A percentile compares a stretch with the other conserved stretches of the same genome.
phyloP scores from a whole-genome alignment of 208 protist genomes.

The Acanthamoeba sp. region DNA sequence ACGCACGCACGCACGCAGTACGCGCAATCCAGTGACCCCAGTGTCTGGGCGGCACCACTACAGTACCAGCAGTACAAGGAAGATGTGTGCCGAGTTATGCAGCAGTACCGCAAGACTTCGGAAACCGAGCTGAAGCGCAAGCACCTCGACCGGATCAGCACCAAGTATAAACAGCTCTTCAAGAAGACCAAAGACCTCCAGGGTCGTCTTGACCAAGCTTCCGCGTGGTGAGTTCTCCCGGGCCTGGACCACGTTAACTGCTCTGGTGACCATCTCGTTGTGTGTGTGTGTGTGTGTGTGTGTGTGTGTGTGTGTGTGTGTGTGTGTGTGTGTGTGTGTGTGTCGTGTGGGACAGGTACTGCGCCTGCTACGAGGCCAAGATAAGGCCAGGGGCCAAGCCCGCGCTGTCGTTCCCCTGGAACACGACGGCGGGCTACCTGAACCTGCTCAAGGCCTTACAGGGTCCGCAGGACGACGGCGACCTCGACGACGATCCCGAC shows the following conservation, averaged over 20 bases:
- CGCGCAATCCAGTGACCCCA: not conserved
- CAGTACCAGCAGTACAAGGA: not conserved
- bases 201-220: not conserved
- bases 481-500: no score
- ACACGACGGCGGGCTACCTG: constrained; percentile 3
- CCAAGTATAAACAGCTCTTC: not conserved
- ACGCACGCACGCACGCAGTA: not conserved
- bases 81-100: not conserved
- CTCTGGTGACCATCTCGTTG: no score
- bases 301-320: no score
- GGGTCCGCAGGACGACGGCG: no score
- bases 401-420: constrained; percentile 37
- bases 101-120: not conserved
- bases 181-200: not conserved
- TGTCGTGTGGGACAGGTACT: not conserved
- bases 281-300: no score
- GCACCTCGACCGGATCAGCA: not conserved
- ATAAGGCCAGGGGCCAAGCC: not conserved
- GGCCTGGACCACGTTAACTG: no score
- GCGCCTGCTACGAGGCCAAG: not conserved
- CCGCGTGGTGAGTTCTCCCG: not conserved
- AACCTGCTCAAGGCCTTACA: not conserved
- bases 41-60: not conserved
- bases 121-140: constrained; percentile 9
- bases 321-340: no score